These are phyloP conservation scores for Neurospora tetraspora DNA, from an alignment of 495 filamentous ascomycete genomes.

Conservation along the genomic window DNA sequence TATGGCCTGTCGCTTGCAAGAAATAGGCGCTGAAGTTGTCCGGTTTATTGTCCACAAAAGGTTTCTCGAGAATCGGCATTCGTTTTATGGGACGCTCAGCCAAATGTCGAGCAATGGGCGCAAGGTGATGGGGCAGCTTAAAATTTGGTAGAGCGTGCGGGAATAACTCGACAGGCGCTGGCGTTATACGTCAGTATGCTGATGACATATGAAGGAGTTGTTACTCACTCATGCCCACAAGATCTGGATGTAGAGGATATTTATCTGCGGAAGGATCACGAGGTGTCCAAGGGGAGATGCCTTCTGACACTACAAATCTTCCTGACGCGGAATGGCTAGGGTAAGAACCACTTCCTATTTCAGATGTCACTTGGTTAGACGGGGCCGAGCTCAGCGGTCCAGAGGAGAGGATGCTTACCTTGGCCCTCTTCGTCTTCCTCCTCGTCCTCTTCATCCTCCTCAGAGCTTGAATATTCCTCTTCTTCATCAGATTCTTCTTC, in stretches of 20 bases:
- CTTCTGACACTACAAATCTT: not conserved
- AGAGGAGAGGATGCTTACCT: not conserved
- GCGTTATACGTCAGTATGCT: not conserved
- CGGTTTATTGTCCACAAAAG: slow-evolving; percentile 2
- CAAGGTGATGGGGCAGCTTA: no score
- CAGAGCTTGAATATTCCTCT: not conserved
- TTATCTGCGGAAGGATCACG: not conserved
- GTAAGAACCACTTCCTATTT: not conserved
- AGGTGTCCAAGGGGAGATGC: not conserved
- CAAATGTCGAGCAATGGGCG: not conserved
- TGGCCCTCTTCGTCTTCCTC: not conserved
- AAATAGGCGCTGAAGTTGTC: slow-evolving; percentile 10
- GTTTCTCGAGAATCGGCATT: not conserved
- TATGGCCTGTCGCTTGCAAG: slow-evolving; percentile 12
- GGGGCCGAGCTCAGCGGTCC: no score
- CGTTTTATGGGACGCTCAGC: not conserved
- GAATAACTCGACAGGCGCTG: not conserved
- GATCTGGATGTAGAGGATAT: not conserved
- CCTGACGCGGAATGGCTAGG: not conserved
- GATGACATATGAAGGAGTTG: not conserved
- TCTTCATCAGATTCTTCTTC: not conserved
- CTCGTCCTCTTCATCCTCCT: not conserved
- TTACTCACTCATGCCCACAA: not conserved
- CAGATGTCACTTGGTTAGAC: not conserved
- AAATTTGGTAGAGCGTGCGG: not conserved